Base-by-base conservation (phyloP, 768 basidiomycete genomes). In the Tulasnella calospora region DNA sequence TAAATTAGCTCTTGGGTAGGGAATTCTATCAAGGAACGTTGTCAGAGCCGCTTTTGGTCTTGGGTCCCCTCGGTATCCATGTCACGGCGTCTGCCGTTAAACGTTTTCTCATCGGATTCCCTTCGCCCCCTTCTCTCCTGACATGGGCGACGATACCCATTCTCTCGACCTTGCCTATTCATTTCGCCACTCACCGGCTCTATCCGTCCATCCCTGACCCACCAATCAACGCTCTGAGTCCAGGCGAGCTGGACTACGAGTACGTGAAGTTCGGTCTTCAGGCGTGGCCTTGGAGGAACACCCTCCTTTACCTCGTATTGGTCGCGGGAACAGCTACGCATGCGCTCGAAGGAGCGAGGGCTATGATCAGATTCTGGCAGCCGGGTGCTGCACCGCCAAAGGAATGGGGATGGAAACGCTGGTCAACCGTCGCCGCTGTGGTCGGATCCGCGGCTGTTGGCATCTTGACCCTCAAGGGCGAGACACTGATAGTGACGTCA, bases 21-120 rank as follows among this genome's bases (percentile, higher is more conserved):
- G 94, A 94, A 84, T 94, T 94, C 84, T 96, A 96, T 83, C 93
- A 95, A 82, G 92, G 91, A 0, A 77, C 85, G 0, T 87, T 91
- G 74, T 89, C 81, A 30, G 94, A 96, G 83, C 89, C 86, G 55
- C 88, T 89, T 61, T 88, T 95, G 17, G 86, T 95, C 13, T 85
- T 92, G 41, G 84, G 85, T 0, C 94, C 94, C 0, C 84, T 96
- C n/a, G 85, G 85, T 40, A 82, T 91, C 12, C 94, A 96, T 82
- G 83, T 90, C 30, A 78, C 89, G 7, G 87, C 92, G 0, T 89
- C 89, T 4, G 79, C 89, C n/a, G 81, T 88, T 10, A 91, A 91
- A 80, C 89, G 94, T 2, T 78, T 92, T 7, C 79, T 91, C 38
- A 84, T 79, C 10, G 74, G 78, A 7, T 76, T 51, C 17, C 87